These are phyloP conservation scores for Vitis riparia DNA, from an alignment of 164 flowering plant genomes.

Conservation along the genomic window DNA sequence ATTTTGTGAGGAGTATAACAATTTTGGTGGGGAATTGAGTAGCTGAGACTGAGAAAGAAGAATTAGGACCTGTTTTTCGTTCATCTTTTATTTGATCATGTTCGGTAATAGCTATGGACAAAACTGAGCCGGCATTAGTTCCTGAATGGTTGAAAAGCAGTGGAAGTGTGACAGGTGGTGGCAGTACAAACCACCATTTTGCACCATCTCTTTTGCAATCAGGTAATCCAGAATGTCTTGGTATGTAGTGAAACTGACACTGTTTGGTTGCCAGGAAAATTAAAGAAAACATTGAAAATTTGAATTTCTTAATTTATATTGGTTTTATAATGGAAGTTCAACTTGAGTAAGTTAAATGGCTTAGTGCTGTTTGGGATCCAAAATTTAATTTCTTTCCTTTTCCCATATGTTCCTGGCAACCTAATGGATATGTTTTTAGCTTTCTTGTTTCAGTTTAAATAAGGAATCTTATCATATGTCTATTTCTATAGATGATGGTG, in stretches of 20 bases:
- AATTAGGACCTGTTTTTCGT: background rate
- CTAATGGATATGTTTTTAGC: background rate
- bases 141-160: conserved; percentile 35
- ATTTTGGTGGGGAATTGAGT: too few species aligned
- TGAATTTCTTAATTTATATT: too few species aligned
- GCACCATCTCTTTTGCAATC: conserved; percentile 25
- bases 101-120: conserved; percentile 21
- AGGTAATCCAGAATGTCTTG: conserved; percentile 19
- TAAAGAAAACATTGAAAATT: background rate
- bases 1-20: too few species aligned
- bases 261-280: background rate
- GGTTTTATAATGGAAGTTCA: too few species aligned
- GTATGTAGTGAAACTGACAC: background rate
- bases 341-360: too few species aligned
- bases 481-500: conserved; percentile 23
- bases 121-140: conserved; percentile 28
- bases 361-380: too few species aligned
- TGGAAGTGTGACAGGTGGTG: conserved; percentile 20
- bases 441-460: background rate
- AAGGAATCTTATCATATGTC: background rate
- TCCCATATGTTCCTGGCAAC: background rate
- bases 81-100: conserved; percentile 20
- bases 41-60: background rate
- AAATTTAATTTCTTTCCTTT: background rate
- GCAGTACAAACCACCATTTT: conserved; percentile 20